Evolutionary conservation across 2,329 filamentous ascomycete genomes (phyloP).

Genomic region (Talaromyces sp.): DNA sequence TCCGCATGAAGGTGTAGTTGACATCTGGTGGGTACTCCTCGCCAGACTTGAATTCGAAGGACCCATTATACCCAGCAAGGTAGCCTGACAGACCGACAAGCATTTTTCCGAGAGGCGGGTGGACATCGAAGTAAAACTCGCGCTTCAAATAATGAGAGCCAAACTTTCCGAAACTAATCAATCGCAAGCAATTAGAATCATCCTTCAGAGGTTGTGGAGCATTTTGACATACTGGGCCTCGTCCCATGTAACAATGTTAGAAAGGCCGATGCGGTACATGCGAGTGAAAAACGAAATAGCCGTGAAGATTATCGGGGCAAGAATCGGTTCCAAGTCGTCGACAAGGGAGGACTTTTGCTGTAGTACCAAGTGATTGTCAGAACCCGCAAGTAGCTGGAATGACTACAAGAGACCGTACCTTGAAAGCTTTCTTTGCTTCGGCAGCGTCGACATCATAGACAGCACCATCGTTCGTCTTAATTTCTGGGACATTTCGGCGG

Average conservation of each 20-base stretch:
- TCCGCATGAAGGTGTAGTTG: constrained; percentile 97
- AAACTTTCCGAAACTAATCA: constrained; percentile 62
- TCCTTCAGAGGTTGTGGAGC: not conserved
- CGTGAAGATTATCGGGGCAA: constrained; percentile 60
- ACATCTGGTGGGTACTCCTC: constrained; percentile 90
- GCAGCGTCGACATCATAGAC: constrained; percentile 2
- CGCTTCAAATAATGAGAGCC: constrained; percentile 98
- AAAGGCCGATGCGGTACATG: constrained; percentile 62
- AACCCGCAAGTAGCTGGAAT: not conserved
- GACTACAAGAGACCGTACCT: not conserved
- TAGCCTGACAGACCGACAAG: constrained; percentile 94
- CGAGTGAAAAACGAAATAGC: constrained; percentile 59
- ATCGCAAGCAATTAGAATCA: constrained; percentile 2
- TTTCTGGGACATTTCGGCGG: constrained; percentile 7
- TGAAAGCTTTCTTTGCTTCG: constrained; percentile 4
- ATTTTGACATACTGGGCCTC: constrained; percentile 59
- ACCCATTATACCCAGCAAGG: constrained; percentile 95
- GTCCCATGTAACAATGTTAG: constrained; percentile 69
- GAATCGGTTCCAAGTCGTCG: constrained; percentile 57
- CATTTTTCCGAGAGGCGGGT: constrained; percentile 97
- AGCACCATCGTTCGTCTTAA: constrained; percentile 1
- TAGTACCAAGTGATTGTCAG: constrained; percentile 15
- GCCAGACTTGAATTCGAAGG: constrained; percentile 98
- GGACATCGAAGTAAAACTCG: constrained; percentile 98
- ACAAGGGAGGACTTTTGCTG: constrained; percentile 28